Conservation (phyloP, 768 basidiomycete genomes). For the Suillus occidentalis region DNA sequence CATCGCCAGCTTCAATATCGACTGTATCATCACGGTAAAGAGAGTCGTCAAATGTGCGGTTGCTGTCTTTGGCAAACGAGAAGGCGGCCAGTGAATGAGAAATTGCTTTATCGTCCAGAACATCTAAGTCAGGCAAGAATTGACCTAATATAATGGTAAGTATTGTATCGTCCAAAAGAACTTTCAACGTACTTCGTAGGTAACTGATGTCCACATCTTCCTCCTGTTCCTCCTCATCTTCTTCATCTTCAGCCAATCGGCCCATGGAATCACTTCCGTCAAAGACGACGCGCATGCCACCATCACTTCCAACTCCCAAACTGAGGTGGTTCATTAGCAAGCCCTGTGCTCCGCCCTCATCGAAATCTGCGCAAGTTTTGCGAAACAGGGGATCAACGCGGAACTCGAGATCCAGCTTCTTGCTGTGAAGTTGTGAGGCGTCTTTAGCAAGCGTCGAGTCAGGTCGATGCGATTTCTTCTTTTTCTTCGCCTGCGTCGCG, state of each 20-base stretch:
- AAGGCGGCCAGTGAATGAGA: slow-evolving; percentile 81
- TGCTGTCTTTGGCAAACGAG: slow-evolving; percentile 70
- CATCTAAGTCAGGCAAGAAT: slow-evolving; percentile 70
- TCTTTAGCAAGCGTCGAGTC: slow-evolving; percentile 91
- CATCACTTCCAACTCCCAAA: slow-evolving; percentile 74
- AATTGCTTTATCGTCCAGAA: slow-evolving; percentile 69
- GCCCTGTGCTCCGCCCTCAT: slow-evolving; percentile 96
- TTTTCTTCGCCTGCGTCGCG: slow-evolving; percentile 52
- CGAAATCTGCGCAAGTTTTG: slow-evolving; percentile 98
- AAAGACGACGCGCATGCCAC: slow-evolving; percentile 87
- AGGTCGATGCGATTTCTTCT: slow-evolving; percentile 65
- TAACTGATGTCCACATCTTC: slow-evolving; percentile 65
- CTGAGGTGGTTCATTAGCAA: slow-evolving; percentile 95
- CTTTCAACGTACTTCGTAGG: slow-evolving; percentile 52
- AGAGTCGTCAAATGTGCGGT: slow-evolving; percentile 59
- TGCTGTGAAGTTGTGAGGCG: slow-evolving; percentile 74
- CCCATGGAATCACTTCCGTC: slow-evolving; percentile 92
- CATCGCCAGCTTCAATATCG: slow-evolving; percentile 34
- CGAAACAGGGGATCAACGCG: slow-evolving; percentile 95
- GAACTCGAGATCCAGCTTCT: slow-evolving; percentile 95
- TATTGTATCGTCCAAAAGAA: slow-evolving; percentile 3
- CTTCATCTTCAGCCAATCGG: slow-evolving; percentile 72
- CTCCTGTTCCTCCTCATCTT: slow-evolving; percentile 61
- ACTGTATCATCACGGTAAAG: slow-evolving; percentile 58
- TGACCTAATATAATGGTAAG: slow-evolving; percentile 42